These are phyloP conservation scores for Excoecaria cochinchinensis DNA, from an alignment of 345 rosid species.

Conservation along the genomic window DNA sequence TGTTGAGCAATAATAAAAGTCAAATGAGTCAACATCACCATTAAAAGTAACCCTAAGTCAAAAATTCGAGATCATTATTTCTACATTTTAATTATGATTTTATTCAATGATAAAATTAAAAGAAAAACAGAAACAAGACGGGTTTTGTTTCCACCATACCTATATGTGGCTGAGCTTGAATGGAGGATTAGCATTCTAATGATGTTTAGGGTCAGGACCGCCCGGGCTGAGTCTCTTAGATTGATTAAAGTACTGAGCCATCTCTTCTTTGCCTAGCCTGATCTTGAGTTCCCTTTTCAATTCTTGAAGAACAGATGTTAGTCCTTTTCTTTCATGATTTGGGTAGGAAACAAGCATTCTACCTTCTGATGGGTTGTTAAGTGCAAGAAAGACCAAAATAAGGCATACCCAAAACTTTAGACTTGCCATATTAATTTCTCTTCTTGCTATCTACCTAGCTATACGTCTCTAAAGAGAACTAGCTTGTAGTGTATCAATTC, in stretches of 20 bases:
- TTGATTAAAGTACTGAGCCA: background rate
- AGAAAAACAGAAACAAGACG: background rate
- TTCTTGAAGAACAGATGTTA: slow-evolving; percentile 1
- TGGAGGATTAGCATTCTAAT: slow-evolving; percentile 10
- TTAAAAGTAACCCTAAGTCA: too few relatives aligned
- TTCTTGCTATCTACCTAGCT: background rate
- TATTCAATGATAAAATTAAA: too few relatives aligned
- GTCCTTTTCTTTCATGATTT: slow-evolving; percentile 13
- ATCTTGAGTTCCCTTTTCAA: slow-evolving; percentile 16
- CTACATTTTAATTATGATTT: too few relatives aligned
- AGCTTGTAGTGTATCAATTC: background rate
- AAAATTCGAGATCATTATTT: too few relatives aligned
- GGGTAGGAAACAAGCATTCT: slow-evolving; percentile 8
- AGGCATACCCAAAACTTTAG: slow-evolving; percentile 27
- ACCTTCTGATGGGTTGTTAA: slow-evolving; percentile 15
- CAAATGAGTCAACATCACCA: too few relatives aligned
- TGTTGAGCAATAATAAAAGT: too few relatives aligned
- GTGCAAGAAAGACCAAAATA: slow-evolving; percentile 16
- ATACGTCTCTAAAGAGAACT: background rate
- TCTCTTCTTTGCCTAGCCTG: background rate
- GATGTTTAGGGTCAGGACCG: slow-evolving; percentile 48
- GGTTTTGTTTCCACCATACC: too few relatives aligned
- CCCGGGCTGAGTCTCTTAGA: slow-evolving; percentile 35
- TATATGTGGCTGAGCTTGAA: too few relatives aligned
- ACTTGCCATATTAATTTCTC: slow-evolving; percentile 21